Base-by-base conservation (phyloP, 2,329 filamentous ascomycete genomes). In the Botrytis tulipae region DNA sequence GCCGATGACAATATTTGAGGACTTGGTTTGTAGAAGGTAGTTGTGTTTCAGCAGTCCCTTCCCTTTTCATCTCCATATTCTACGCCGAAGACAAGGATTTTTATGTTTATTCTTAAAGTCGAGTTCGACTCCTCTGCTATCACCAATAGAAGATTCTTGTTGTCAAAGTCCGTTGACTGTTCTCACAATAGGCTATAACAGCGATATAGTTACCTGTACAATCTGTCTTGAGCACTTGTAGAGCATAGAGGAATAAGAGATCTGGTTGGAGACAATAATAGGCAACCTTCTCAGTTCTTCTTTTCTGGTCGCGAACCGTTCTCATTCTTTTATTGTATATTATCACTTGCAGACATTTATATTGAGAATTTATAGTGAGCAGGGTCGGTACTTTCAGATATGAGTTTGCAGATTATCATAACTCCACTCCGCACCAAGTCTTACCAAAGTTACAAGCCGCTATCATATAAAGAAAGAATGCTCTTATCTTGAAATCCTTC, bases 321-420 rank as follows among this genome's bases (percentile, higher is more conserved):
- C 3, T 6, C 3, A 0, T 29, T 4, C 12, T 29, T 18, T 2
- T 29, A 18, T 16, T 16, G 0, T 3, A 35, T 1, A 4, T 6
- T 22, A 37, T 3, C 1, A 12, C 25, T 60, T 37, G 16, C 4
- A 37, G 32, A 25, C n/a, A 12, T 37, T 0, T 60, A 10, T 20
- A 0, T 22, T 22, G 1, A 59, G 9, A 59, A 25, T 61, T 37
- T 25, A 61, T n/a, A 40, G 10, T 61, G 4, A 40, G 10, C 35
- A 14, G 1, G 9, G 5, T 1, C 7, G 10, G 0, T 25, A 16
- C 4, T 5, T 35, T 4, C 18, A 0, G 1, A 1, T 2, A 12
- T 32, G 9, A 22, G 32, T 7, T 12, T 22, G 0, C 9, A 35
- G 3, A 35, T 22, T 35, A 1, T 14, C 4, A 10, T 12, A 20